Evolutionary conservation across 441 rosid genomes (phyloP).

Genomic region (Mallotus repandus): DNA sequence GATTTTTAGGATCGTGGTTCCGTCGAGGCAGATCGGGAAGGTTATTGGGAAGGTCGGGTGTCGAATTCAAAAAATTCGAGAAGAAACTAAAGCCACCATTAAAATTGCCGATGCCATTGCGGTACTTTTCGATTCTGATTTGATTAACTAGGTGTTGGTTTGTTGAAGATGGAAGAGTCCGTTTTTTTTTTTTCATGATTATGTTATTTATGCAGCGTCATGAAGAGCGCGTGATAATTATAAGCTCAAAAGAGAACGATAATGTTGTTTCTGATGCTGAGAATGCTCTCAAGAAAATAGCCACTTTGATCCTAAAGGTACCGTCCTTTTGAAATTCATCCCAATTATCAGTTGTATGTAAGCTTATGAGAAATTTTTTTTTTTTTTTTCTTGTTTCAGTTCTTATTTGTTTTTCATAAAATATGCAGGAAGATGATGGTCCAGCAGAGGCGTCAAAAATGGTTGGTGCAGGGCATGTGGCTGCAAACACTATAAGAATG

Average conservation of each 20-base stretch:
- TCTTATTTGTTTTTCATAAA: too few species aligned
- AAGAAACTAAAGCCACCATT: slow-evolving; percentile 61
- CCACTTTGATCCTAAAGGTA: slow-evolving; percentile 51
- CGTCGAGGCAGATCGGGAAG: slow-evolving; percentile 70
- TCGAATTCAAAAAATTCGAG: slow-evolving; percentile 66
- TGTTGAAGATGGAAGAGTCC: background rate
- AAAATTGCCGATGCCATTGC: slow-evolving; percentile 64
- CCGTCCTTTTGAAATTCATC: background rate
- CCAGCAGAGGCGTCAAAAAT: slow-evolving; percentile 33
- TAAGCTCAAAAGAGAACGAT: slow-evolving; percentile 55
- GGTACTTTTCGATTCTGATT: slow-evolving; percentile 21
- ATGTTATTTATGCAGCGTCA: slow-evolving; percentile 39
- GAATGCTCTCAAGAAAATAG: slow-evolving; percentile 58
- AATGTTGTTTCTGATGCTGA: slow-evolving; percentile 45
- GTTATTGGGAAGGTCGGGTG: slow-evolving; percentile 65
- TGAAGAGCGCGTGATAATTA: slow-evolving; percentile 65
- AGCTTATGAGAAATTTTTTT: background rate
- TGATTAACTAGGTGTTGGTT: background rate
- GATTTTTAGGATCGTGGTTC: slow-evolving; percentile 55
- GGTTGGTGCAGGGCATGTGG: slow-evolving; percentile 48
- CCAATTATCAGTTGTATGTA: background rate
- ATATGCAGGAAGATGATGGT: slow-evolving; percentile 48
- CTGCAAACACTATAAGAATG: slow-evolving; percentile 56
- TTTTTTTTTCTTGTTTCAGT: too few species aligned
- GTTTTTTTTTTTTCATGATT: background rate